phyloP scores from a whole-genome alignment of 2,329 filamentous ascomycete species.

The Fusarium sp. region DNA sequence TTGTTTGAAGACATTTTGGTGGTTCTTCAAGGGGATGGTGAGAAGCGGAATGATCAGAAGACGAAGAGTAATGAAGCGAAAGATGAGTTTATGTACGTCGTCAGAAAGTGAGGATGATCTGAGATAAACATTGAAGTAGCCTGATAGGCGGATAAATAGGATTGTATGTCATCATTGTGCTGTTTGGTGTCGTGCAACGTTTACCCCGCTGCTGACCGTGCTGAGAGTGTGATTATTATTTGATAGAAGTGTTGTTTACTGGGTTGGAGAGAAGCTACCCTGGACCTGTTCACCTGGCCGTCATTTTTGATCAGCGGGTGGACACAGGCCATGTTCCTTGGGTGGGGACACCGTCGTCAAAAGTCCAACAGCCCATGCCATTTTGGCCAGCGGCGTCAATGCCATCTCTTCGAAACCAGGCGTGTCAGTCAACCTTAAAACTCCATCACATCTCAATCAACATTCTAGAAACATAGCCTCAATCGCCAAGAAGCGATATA shows the following conservation, averaged over 20 bases:
- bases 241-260: not conserved
- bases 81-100: not conserved
- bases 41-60: too few species aligned
- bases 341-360: too few species aligned
- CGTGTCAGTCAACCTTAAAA: not conserved
- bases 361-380: too few species aligned
- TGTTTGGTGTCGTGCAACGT: not conserved
- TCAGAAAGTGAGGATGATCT: not conserved
- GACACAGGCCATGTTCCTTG: rapidly evolving
- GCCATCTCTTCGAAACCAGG: not conserved
- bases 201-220: constrained; percentile 13
- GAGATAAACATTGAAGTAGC: not conserved
- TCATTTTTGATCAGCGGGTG: too few species aligned
- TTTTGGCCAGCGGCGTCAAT: not conserved
- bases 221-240: not conserved
- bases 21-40: too few species aligned
- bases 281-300: not conserved
- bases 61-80: too few species aligned
- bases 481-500: not conserved
- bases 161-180: constrained; percentile 2
- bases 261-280: not conserved
- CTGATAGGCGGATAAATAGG: constrained; percentile 19
- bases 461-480: not conserved
- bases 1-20: constrained; percentile 12
- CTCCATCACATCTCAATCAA: rapidly evolving